These are phyloP conservation scores for Zancudomyces culisetae DNA, from an alignment of 371 early-diverging fungal genomes.

Conservation along the genomic window DNA sequence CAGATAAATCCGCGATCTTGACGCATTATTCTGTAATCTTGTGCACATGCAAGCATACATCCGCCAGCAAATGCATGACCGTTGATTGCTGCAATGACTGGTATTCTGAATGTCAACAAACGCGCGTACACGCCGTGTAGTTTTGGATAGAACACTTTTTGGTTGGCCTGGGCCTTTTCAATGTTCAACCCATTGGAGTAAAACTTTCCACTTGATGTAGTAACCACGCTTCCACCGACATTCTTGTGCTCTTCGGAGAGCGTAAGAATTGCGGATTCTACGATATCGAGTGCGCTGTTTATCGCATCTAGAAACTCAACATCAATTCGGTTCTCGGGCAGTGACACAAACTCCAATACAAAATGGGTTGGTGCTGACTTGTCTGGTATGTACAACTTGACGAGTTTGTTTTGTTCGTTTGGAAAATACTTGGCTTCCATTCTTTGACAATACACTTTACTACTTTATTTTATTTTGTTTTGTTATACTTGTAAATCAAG, in stretches of 20 bases:
- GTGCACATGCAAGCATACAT: conserved; percentile 32
- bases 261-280: conserved; percentile 28
- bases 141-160: conserved; percentile 23
- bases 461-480: too few species aligned
- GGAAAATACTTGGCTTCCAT: background rate
- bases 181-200: conserved; percentile 59
- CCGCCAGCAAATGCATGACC: conserved; percentile 79
- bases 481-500: too few species aligned
- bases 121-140: conserved; percentile 30
- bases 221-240: conserved; percentile 33
- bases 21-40: conserved; percentile 68
- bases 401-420: background rate
- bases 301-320: conserved; percentile 33
- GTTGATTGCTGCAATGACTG: conserved; percentile 67
- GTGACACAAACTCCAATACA: conserved; percentile 13
- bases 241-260: conserved; percentile 13
- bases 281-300: conserved; percentile 32
- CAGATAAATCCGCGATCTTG: conserved; percentile 49
- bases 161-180: conserved; percentile 14
- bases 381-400: conserved; percentile 17
- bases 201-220: conserved; percentile 44
- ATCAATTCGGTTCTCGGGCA: conserved; percentile 44
- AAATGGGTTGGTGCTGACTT: conserved; percentile 12
- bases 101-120: conserved; percentile 44
- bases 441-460: too few species aligned